These are phyloP conservation scores for Rhododendron ferrugineum DNA, from an alignment of 148 eudicot species.

Conservation along the genomic window DNA sequence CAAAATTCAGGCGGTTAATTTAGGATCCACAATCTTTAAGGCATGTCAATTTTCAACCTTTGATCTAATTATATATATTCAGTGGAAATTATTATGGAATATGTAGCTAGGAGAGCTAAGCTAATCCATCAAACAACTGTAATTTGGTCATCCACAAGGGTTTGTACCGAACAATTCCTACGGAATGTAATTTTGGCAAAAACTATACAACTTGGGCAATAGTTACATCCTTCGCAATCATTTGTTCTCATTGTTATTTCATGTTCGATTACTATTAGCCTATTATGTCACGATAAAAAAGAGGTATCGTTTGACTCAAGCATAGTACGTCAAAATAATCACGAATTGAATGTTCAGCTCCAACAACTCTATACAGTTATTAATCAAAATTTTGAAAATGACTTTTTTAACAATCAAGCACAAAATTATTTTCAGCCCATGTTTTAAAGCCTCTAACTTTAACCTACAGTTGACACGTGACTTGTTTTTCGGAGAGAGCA, in stretches of 20 bases:
- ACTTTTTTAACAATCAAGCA: too few relatives aligned
- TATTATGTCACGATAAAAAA: not conserved
- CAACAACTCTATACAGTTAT: not conserved
- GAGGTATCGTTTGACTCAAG: not conserved
- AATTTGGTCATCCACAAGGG: not conserved
- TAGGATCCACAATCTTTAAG: not conserved
- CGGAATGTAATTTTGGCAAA: too few relatives aligned
- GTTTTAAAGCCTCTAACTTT: too few relatives aligned
- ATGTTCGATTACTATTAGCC: too few relatives aligned
- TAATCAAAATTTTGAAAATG: too few relatives aligned
- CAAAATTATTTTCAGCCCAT: too few relatives aligned
- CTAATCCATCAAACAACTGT: not conserved
- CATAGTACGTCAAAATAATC: not conserved
- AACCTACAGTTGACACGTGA: too few relatives aligned
- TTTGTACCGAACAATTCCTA: not conserved
- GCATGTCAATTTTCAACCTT: not conserved
- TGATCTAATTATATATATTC: too few relatives aligned
- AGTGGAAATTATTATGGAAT: not conserved
- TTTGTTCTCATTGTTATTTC: not conserved
- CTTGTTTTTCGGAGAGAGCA: too few relatives aligned
- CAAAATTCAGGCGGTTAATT: too few relatives aligned
- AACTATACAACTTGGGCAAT: too few relatives aligned
- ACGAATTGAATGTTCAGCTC: not conserved
- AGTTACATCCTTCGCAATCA: not conserved
- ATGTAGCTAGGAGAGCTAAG: not conserved